Evolutionary conservation across 768 basidiomycete species (phyloP).

Genomic region (Ramaria sp.): DNA sequence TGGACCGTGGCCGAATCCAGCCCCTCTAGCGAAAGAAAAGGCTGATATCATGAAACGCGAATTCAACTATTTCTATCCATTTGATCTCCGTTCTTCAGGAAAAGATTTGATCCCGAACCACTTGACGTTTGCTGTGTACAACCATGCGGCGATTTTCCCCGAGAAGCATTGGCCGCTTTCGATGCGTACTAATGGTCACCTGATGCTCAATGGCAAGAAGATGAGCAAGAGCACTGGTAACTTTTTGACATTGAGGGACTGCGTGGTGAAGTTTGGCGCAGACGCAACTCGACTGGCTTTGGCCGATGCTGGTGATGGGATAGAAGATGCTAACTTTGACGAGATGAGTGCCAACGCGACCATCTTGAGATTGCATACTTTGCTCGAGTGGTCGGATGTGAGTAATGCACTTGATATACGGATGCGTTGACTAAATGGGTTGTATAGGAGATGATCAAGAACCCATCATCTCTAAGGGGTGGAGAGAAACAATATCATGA

Average conservation of each 20-base stretch:
- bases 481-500: constrained; percentile 80
- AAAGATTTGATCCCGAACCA: constrained; percentile 97
- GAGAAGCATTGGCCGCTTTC: constrained; percentile 81
- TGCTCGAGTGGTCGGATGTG: constrained; percentile 88
- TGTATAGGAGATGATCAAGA: constrained; percentile 67
- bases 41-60: constrained; percentile 80
- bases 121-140: constrained; percentile 88
- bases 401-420: neutral
- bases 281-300: constrained; percentile 86
- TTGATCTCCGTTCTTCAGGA: constrained; percentile 95
- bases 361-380: constrained; percentile 84
- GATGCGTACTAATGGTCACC: constrained; percentile 92
- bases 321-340: constrained; percentile 99
- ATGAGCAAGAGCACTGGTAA: constrained; percentile 99
- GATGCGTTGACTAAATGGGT: neutral
- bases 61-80: constrained; percentile 95
- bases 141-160: constrained; percentile 87
- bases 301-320: constrained; percentile 94
- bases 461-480: constrained; percentile 56
- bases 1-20: constrained; percentile 59
- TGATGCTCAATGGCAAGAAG: constrained; percentile 97
- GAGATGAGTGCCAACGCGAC: constrained; percentile 97
- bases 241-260: constrained; percentile 80
- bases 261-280: constrained; percentile 91
- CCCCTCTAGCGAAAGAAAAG: constrained; percentile 63